Evolutionary conservation across 2,329 filamentous ascomycete species (phyloP).

Genomic region (Diaporthe nobilis): DNA sequence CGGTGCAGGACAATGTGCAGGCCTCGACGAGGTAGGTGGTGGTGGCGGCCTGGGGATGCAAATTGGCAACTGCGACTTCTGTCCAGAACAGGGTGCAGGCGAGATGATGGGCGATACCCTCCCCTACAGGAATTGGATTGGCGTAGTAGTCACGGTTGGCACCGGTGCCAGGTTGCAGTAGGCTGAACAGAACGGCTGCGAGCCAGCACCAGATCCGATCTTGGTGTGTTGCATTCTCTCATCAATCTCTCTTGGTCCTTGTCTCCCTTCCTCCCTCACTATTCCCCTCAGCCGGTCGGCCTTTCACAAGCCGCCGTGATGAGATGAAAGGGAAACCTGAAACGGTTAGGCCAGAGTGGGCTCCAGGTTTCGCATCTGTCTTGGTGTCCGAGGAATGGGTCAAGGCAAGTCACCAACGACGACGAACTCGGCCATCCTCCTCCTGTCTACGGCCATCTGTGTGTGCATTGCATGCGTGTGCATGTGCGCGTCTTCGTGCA

Average conservation of each 20-base stretch:
- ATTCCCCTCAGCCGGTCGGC: background rate
- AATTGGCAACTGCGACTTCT: slow-evolving; percentile 17
- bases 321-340: slow-evolving; percentile 35
- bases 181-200: background rate
- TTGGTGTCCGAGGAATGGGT: slow-evolving; percentile 17
- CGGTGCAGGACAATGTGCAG: slow-evolving; percentile 4
- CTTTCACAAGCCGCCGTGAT: slow-evolving; percentile 25
- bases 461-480: background rate
- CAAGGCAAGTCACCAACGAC: slow-evolving; percentile 15
- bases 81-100: slow-evolving; percentile 29
- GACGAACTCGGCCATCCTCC: background rate
- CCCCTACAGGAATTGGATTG: background rate
- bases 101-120: slow-evolving; percentile 27
- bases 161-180: slow-evolving; percentile 4
- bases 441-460: background rate
- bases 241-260: background rate
- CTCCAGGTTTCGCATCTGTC: slow-evolving; percentile 29
- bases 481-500: too few species aligned
- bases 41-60: slow-evolving; percentile 23
- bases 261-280: background rate
- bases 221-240: slow-evolving; percentile 25
- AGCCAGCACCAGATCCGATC: slow-evolving; percentile 13
- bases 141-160: background rate
- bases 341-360: slow-evolving; percentile 29
- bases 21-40: slow-evolving; percentile 9